These are phyloP conservation scores for Pezicula carpinea DNA, from an alignment of 2,329 filamentous ascomycete species.

Conservation along the genomic window DNA sequence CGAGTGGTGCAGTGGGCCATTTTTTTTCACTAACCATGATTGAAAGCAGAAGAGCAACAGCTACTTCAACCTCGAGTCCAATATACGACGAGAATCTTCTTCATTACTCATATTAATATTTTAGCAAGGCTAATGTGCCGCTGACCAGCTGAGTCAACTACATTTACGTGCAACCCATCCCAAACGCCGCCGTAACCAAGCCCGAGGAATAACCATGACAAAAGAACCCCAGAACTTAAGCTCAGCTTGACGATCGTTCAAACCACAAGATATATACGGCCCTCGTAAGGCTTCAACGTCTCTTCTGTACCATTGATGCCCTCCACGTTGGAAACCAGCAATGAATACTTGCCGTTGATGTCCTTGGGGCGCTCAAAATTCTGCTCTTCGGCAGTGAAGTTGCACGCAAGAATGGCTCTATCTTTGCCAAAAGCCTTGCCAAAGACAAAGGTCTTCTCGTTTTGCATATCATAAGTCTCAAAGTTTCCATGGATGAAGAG, in stretches of 20 bases:
- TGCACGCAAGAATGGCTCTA: constrained; percentile 38
- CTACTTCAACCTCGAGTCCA: no score
- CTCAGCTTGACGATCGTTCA: constrained; percentile 1
- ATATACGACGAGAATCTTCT: no score
- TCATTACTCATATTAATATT: no score
- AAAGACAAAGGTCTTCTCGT: constrained; percentile 41
- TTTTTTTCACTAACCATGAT: no score
- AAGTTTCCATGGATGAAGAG: constrained; percentile 60
- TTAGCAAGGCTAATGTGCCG: no score
- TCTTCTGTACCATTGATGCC: constrained; percentile 14
- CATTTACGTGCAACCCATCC: no score
- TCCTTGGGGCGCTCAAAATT: constrained; percentile 14
- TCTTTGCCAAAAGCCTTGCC: constrained; percentile 31
- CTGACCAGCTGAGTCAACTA: no score
- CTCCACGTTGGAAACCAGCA: constrained; percentile 15
- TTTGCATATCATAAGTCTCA: constrained; percentile 43
- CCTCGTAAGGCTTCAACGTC: constrained; percentile 27
- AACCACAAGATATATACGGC: constrained; percentile 26
- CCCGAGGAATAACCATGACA: no score
- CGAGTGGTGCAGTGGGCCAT: no score
- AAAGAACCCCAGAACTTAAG: no score
- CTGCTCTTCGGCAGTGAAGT: constrained; percentile 38
- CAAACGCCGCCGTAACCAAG: no score
- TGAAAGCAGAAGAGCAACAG: no score
- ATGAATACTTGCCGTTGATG: constrained; percentile 25